These are phyloP conservation scores for Aspergillus candidus DNA, from an alignment of 2,329 filamentous ascomycete species.

Conservation along the genomic window DNA sequence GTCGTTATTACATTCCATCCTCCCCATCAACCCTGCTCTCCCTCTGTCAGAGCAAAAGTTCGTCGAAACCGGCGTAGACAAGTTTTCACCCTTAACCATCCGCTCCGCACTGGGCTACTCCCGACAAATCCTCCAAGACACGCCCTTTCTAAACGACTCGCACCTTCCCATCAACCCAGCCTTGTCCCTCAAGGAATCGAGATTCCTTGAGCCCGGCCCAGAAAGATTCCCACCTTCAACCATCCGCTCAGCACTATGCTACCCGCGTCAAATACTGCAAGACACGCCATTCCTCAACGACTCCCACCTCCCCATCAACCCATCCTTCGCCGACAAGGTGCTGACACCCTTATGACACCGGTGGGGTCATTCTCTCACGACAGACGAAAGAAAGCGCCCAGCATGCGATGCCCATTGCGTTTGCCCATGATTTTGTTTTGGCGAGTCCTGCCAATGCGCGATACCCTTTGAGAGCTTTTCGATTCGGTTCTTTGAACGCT, in stretches of 20 bases:
- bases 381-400: background rate
- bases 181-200: slow-evolving; percentile 5
- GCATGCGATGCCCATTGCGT: too few relatives aligned
- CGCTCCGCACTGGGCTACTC: slow-evolving; percentile 9
- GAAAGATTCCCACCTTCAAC: slow-evolving; percentile 8
- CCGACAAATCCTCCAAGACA: slow-evolving; percentile 6
- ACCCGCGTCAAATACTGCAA: slow-evolving; percentile 5
- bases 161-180: slow-evolving; percentile 29
- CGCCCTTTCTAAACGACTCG: slow-evolving; percentile 18
- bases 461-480: slow-evolving; percentile 23
- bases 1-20: slow-evolving; percentile 24
- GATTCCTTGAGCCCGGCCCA: slow-evolving; percentile 1
- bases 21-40: slow-evolving; percentile 30
- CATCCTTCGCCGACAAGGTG: slow-evolving; percentile 17
- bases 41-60: slow-evolving; percentile 6
- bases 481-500: slow-evolving; percentile 6
- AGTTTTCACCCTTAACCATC: slow-evolving; percentile 8
- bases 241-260: slow-evolving; percentile 9
- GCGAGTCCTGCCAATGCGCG: slow-evolving; percentile 11
- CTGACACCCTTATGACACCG: slow-evolving; percentile 10
- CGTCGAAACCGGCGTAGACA: slow-evolving; percentile 3
- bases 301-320: slow-evolving; percentile 27
- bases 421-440: background rate
- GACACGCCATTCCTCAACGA: slow-evolving; percentile 14
- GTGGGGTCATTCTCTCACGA: background rate